Base-by-base conservation (phyloP, 345 rosid species). In the Populus alba region DNA sequence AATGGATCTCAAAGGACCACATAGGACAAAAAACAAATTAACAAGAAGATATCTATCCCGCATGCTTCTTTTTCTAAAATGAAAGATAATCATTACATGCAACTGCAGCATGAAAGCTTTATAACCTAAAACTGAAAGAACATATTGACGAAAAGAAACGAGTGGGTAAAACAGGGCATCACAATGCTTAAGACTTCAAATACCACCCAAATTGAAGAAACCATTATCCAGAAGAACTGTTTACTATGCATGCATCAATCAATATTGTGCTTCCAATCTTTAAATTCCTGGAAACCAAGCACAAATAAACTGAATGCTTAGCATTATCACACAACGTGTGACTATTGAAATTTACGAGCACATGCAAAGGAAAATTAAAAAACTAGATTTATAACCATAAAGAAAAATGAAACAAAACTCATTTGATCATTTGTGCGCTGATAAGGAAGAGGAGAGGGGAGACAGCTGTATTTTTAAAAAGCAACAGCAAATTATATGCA, bases 1-100 rank as follows among this genome's bases (percentile, higher is more conserved):
- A n/a, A 53, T 29, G 47, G 33, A 83, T 81, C 57, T 39, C 66
- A 68, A 20, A 65, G 37, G 25, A 71, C n/a, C 38, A 43, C 63
- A 37, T 71, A 35, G 25, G 55, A 77, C 53, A 69, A 68, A 13
- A 73, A 41, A 27, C 71, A 65, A 61, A 62, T 62, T 5, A 62
- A 13, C 38, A 20, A 8, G 20, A 72, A 11, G 2, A 38, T 17
- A 23, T 8, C 12, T 47, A 12, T 4, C 5, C 11, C 6, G 5
- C 6, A 59, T n/a, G 4, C 63, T 23, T 57, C 23, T 57, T 59
- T 11, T n/a, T 59, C 65, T 59, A 59, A 59, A 59, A 59, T 59
- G 65, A 25, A 59, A 59, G 11, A 23, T 59, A 25, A 59, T 59
- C 65, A 59, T 59, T 59, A 23, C 65, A 59, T 9, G 62, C 27